A percentile compares a stretch with the other conserved stretches of the same genome.
Evolutionary conservation across 768 basidiomycete species (phyloP).

Genomic region (Gymnopilus dilepis): DNA sequence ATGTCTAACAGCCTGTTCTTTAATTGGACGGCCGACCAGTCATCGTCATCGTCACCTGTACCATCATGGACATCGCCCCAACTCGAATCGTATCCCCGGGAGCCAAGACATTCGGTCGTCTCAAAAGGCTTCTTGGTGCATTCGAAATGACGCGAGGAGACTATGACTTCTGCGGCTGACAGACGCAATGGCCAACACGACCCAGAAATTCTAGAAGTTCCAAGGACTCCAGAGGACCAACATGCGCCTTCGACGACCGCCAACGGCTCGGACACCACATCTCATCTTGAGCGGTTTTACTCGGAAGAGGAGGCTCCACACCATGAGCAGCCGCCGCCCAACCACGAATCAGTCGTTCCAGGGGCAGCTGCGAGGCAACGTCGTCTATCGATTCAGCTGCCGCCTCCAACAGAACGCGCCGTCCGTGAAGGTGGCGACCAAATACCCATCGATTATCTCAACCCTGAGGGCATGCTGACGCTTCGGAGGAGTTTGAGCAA

Average conservation of each 20-base stretch:
- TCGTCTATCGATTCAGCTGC: background rate
- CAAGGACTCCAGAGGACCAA: background rate
- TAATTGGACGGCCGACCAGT: background rate
- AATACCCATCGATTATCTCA: constrained; percentile 56
- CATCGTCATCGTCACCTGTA: background rate
- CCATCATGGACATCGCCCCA: background rate
- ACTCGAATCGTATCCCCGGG: background rate
- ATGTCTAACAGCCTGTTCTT: background rate
- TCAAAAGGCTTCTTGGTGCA: background rate
- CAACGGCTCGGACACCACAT: background rate
- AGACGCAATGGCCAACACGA: background rate
- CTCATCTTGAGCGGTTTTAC: background rate
- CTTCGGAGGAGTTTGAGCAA: constrained; percentile 44
- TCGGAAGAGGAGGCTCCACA: background rate
- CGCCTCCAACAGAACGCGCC: background rate
- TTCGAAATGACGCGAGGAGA: background rate
- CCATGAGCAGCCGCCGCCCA: background rate
- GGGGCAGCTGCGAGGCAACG: background rate
- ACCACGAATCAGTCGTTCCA: background rate
- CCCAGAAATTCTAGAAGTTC: background rate
- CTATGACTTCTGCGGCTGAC: background rate
- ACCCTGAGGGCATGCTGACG: constrained; percentile 52
- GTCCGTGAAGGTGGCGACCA: background rate
- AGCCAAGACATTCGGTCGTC: background rate
- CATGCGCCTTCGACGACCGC: background rate